Conservation (phyloP, 75 land plant species). For the Isoetes taiwanensis region DNA sequence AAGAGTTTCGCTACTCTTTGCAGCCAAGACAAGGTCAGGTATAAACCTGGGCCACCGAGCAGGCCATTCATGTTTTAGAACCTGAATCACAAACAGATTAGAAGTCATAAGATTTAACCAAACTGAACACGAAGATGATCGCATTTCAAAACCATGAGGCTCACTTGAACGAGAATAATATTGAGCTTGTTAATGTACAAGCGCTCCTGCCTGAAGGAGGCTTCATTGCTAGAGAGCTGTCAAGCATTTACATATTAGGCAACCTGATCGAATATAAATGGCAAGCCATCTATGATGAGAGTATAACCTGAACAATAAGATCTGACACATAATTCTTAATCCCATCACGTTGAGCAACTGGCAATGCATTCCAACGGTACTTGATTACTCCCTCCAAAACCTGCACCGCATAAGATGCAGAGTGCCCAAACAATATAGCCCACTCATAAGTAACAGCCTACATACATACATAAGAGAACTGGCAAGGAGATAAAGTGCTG, state of each 20-base stretch:
- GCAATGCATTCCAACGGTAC: constrained; percentile 96
- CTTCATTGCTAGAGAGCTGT: constrained; percentile 92
- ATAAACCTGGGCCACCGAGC: constrained; percentile 85
- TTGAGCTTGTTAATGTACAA: constrained; percentile 95
- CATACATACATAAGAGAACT: not conserved
- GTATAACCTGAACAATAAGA: constrained; percentile 81
- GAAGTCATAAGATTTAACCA: not conserved
- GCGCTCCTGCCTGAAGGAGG: constrained; percentile 61
- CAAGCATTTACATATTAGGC: not conserved
- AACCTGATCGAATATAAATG: not conserved
- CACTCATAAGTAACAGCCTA: too few species aligned
- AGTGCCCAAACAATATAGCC: not conserved
- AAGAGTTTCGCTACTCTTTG: constrained; percentile 92
- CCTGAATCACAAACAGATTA: constrained; percentile 23
- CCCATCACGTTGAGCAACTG: constrained; percentile 88
- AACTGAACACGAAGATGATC: not conserved
- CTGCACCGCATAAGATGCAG: constrained; percentile 22
- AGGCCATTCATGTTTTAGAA: constrained; percentile 99
- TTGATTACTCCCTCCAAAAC: constrained; percentile 94
- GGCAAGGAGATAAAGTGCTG: not conserved
- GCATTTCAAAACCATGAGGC: not conserved
- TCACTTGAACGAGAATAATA: constrained; percentile 85
- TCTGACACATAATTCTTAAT: constrained; percentile 97
- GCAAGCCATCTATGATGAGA: not conserved
- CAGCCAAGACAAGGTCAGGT: constrained; percentile 92